Base-by-base conservation (phyloP, 2,329 filamentous ascomycete genomes). In the Diatrype stigma region DNA sequence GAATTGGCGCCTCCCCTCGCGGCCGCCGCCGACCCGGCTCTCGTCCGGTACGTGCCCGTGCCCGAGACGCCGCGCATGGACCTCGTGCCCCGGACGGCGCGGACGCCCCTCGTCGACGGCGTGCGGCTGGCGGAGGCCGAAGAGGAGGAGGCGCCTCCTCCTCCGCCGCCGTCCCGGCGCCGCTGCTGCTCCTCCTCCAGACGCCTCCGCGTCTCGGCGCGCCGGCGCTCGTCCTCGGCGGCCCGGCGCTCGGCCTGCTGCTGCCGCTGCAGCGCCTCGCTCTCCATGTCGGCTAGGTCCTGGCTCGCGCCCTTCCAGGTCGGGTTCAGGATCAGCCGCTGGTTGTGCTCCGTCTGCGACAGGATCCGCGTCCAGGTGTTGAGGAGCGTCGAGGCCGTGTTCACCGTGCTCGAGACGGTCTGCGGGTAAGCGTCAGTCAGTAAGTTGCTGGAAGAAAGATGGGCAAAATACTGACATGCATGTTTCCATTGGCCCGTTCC, bases 281-380 rank as follows among this genome's bases (percentile, higher is more conserved):
- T 86, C 69, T 97, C 93, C 50, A 91, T 81, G 54, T 96, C 90
- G n/a, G 83, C 78, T 37, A 96, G 71, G 70, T 99, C 94, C 63
- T 92, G 85, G 4, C 84, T 89, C 26, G 92, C 89, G 51, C 94
- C 94, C 65, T 93, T 87, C 91, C 93, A 99, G 52, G 84, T 78
- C 2, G 90, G 89, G 64, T 96, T 88, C 44, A 97, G 78, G 42
- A 99, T 86, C 47, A 99, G 76, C 22, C 94, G 85, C 69, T 97
- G 92, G 66, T 96, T 97, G 71, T 99, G 94, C 71, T 99, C 94
- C 4, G 94, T 96, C 70, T 99, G 94, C 6, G 90, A 94, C 12
- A 99, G 81, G 58, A 99, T 96, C 48, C 91, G 86, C 8, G 91
- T 96, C 93, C 93, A 99, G 16, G 92, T 96, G 62, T 95, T 91